Evolutionary conservation across 306 rosid genomes (phyloP).

Genomic region (Cucumis sativus): Cucumber_9930_V3 NC_026655.2:7552001-7552500

Average conservation of each 20-base stretch:
- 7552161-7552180: not conserved
- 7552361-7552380: not conserved
- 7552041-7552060: not conserved
- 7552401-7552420: not conserved
- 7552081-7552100: not conserved
- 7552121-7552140: not conserved
- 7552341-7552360: not conserved
- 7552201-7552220: not conserved
- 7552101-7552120: not conserved
- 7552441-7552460: not conserved
- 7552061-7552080: not conserved
- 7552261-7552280: not conserved
- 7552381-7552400: not conserved
- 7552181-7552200: not conserved
- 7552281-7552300: not conserved
- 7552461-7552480: not conserved
- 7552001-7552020: slow-evolving; percentile 2
- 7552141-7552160: not conserved
- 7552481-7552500: not conserved
- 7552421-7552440: not conserved
- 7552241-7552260: not conserved
- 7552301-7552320: not conserved
- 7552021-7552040: not conserved
- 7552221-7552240: not conserved
- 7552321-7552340: not conserved